Conservation (phyloP, 441 rosid genomes). For the Flueggea neowawraea region DNA sequence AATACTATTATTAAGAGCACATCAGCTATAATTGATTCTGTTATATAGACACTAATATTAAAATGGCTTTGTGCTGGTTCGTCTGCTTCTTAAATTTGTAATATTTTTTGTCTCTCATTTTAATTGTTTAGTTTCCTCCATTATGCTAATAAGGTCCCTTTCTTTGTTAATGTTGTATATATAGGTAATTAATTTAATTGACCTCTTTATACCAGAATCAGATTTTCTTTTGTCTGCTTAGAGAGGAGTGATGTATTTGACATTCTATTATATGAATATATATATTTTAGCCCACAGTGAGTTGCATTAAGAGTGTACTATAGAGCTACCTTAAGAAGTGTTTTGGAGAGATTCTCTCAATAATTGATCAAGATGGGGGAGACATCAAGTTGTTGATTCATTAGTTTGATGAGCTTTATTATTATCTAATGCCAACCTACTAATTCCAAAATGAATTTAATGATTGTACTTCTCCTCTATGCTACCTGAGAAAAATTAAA, state of each 20-base stretch:
- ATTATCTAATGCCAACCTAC: background rate
- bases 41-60: background rate
- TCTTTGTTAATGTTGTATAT: constrained; percentile 13
- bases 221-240: constrained; percentile 27
- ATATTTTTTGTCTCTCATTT: constrained; percentile 2
- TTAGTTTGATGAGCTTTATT: background rate
- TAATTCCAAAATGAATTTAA: too few species aligned
- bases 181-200: constrained; percentile 4
- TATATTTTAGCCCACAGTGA: constrained; percentile 16
- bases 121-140: background rate
- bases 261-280: constrained; percentile 13
- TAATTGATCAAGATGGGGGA: constrained; percentile 11
- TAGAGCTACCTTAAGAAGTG: background rate
- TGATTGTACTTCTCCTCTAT: too few species aligned
- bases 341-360: constrained; percentile 7
- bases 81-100: constrained; percentile 13
- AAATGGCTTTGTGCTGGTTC: constrained; percentile 11
- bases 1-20: constrained; percentile 1
- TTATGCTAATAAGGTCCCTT: constrained; percentile 19
- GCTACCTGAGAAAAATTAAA: too few species aligned
- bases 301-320: constrained; percentile 12
- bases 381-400: background rate
- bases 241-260: constrained; percentile 3
- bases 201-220: constrained; percentile 20
- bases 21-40: constrained; percentile 16